These are phyloP conservation scores for Auriscalpium orientale DNA, from an alignment of 768 basidiomycete genomes.

Conservation along the genomic window DNA sequence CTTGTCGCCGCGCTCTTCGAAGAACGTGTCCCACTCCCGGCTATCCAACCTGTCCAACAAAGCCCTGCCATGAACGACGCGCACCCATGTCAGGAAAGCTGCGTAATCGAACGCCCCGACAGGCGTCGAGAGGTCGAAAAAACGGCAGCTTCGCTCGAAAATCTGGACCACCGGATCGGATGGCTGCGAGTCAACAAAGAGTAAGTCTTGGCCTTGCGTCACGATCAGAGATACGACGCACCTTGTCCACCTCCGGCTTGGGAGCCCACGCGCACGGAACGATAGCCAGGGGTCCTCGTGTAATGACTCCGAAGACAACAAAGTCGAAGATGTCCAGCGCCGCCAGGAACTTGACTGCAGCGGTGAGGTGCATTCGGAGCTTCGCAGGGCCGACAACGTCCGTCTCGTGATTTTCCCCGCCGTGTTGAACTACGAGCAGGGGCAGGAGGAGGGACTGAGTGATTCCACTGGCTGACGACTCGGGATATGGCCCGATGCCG, in stretches of 20 bases:
- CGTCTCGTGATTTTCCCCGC: neutral
- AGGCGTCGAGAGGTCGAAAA: neutral
- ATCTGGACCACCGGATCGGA: neutral
- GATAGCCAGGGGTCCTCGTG: neutral
- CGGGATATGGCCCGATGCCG: too few species aligned
- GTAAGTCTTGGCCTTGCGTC: too few species aligned
- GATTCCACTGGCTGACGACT: too few species aligned
- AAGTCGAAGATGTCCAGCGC: neutral
- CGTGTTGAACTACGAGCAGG: neutral
- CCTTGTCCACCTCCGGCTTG: neutral
- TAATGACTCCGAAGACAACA: slow-evolving; percentile 5
- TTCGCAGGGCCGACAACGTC: neutral
- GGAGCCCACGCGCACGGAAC: neutral
- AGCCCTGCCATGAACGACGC: neutral
- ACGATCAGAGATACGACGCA: too few species aligned
- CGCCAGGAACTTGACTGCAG: neutral
- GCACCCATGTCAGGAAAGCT: neutral
- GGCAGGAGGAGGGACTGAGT: neutral
- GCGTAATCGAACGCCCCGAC: neutral
- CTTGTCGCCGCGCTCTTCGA: neutral
- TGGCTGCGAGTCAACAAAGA: too few species aligned
- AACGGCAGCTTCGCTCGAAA: neutral
- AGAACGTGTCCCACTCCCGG: neutral
- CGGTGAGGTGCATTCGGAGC: neutral
- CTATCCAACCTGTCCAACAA: neutral